Evolutionary conservation across 768 basidiomycete species (phyloP), one percentile per base, ranked within the genome.

Genomic region (Mycena rebaudengoi): DNA sequence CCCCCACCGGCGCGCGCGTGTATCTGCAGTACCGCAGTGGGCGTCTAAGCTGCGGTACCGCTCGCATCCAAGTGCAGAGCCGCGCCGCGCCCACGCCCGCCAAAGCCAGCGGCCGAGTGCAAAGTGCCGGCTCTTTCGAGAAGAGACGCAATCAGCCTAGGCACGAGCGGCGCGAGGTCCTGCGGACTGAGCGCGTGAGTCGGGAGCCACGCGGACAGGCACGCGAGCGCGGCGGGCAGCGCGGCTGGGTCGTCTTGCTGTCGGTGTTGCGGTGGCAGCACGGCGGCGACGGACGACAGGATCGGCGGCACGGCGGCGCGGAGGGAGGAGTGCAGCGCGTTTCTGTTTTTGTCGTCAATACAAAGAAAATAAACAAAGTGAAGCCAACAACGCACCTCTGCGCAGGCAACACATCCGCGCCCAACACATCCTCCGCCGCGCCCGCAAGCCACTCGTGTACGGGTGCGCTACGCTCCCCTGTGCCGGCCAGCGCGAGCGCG

Each of bases 141-240:
- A n/a, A n/a, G n/a, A n/a, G n/a, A n/a, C n/a, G 83, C 78, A 55
- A 96, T 89, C 12, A 95, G 81, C 5, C 85, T 74, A 1, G 85
- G 83, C 33, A 94, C 85, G 11, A 97, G 73, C 0, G 87, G 83
- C 0, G 88, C 90, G 48, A 96, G 74, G 57, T 94, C 88, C 62
- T 91, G 94, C 64, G 12, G 62, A 49, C 48, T 59, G 35, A 53
- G 40, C 8, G 52, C 29, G 76, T 85, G 67, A 33, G 85, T 83
- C 2, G 82, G 77, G 69, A 96, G 86, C 96, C 95, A 98, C 3
- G 91, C 88, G 71, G 93, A 88, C 2, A 96, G 78, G 72, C 94
- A 95, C 62, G 86, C 88, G 54, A 96, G 81, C 0, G 93, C 92
- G 0, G 92, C 87, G 18, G 84, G 83, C 0, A 91, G 80, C 86